Conservation (phyloP, 129 eudicot species). For the Ambrosia artemisiifolia region DNA sequence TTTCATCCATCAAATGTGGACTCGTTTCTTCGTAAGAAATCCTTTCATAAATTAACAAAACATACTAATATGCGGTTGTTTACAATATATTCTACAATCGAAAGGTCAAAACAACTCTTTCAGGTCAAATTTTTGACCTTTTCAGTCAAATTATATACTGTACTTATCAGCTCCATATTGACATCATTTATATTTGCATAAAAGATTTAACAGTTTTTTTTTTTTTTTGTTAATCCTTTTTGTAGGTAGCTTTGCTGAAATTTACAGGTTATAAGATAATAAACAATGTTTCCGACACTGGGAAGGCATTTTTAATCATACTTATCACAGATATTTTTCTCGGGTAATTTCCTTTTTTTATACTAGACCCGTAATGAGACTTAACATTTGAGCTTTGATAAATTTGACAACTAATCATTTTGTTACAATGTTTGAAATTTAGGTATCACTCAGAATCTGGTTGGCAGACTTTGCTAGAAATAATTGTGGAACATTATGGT, state of each 20-base stretch:
- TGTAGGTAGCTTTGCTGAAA: slow-evolving; percentile 95
- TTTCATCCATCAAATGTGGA: background rate
- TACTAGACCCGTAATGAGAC: background rate
- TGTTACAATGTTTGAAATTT: slow-evolving; percentile 15
- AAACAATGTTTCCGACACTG: slow-evolving; percentile 81
- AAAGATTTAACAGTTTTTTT: background rate
- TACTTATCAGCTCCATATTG: slow-evolving; percentile 4
- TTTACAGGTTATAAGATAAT: slow-evolving; percentile 93
- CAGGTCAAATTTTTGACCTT: background rate
- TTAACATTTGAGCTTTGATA: slow-evolving; percentile 7
- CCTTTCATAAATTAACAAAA: background rate
- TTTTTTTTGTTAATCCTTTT: slow-evolving; percentile 13
- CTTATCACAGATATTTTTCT: slow-evolving; percentile 82
- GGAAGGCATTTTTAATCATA: slow-evolving; percentile 90
- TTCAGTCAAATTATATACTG: background rate
- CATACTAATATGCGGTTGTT: background rate
- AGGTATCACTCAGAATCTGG: slow-evolving; percentile 98
- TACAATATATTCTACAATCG: background rate
- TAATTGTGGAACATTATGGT: slow-evolving; percentile 86
- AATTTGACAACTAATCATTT: background rate
- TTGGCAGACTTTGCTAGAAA: slow-evolving; percentile 83
- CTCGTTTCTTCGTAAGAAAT: background rate
- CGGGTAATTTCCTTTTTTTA: slow-evolving; percentile 56
- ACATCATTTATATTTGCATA: background rate
- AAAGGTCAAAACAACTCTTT: background rate